Evolutionary conservation across 1,139 yeast species (phyloP), one percentile per base, ranked within the genome.

Genomic region (Hanseniaspora gamundiae): DNA sequence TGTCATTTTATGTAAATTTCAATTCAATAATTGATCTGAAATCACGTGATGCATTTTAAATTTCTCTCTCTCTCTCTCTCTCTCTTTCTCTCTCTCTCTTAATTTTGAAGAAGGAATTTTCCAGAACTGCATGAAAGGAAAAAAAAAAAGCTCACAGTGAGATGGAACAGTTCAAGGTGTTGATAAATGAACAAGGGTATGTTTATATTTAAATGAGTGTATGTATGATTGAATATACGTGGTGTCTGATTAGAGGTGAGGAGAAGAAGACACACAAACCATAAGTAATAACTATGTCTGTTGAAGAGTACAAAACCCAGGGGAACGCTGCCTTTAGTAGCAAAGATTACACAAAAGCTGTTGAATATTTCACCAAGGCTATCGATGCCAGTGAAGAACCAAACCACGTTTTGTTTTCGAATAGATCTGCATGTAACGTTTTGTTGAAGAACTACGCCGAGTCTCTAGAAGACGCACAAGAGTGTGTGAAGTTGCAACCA

Each of bases 321-420:
- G 98, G 97, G 56, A 91, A 91, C 69, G 82, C 86, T 52, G 91
- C 88, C 44, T 91, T 91, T 61, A 78, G 87, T 38, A 85, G 87
- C 47, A 88, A 91, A 65, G 86, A 88, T 44, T 91, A 78, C 60
- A 67, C 70, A 16, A 74, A 78, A 54, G 97, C 98, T 42, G 76
- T 83, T 49, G 94, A 81, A 41, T 65, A 68, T 49, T 91, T 91
- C 67, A 68, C 91, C 29, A 74, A 84, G 63, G 98, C 97, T 38
- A 91, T 91, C 57, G 91, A 78, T 40, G 85, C 76, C n/a, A 80
- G 94, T 0, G 68, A 78, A 40, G 54, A 70, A 13, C 94, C 95
- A 40, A 87, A 86, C 62, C 96, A 88, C 61, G 96, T 91, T 21
- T 71, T 91, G 47, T 87, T 70, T 61, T 86, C 96, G 45, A 91